Conservation (phyloP, 306 rosid genomes). For the Argentina anserina region DNA sequence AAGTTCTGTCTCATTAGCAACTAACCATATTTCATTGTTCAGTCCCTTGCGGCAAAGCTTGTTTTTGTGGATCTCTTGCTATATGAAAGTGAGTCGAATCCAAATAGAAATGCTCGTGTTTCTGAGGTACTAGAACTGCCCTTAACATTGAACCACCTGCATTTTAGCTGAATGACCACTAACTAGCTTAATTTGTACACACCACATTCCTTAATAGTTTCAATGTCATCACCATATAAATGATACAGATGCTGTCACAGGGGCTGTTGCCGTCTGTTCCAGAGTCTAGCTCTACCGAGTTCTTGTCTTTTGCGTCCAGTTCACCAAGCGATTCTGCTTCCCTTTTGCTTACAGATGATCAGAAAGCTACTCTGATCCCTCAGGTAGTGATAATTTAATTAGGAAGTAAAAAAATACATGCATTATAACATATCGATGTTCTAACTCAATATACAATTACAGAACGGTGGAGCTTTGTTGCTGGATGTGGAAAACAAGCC, state of each 20-base stretch:
- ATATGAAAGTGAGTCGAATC: not conserved
- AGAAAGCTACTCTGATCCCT: not conserved
- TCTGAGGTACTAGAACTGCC: not conserved
- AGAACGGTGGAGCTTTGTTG: not conserved
- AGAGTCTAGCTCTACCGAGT: conserved; percentile 7
- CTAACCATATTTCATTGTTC: not conserved
- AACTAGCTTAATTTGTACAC: not conserved
- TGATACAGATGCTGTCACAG: not conserved
- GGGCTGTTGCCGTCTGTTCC: not conserved
- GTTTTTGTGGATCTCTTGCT: conserved; percentile 14
- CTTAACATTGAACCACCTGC: not conserved
- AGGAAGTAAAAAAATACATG: not conserved
- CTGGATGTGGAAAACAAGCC: not conserved
- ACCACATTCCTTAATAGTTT: not conserved
- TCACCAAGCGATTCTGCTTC: not conserved
- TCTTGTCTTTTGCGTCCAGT: not conserved
- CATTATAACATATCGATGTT: no score
- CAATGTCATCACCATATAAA: not conserved
- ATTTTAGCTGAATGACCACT: not conserved
- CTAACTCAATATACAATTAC: not conserved
- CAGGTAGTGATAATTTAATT: not conserved
- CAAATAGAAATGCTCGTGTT: not conserved
- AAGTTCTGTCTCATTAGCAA: not conserved
- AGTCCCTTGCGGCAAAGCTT: conserved; percentile 13
- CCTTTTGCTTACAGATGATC: not conserved